These are phyloP conservation scores for Zymoseptoria crescenta DNA, from an alignment of 2,329 filamentous ascomycete species.

Conservation along the genomic window DNA sequence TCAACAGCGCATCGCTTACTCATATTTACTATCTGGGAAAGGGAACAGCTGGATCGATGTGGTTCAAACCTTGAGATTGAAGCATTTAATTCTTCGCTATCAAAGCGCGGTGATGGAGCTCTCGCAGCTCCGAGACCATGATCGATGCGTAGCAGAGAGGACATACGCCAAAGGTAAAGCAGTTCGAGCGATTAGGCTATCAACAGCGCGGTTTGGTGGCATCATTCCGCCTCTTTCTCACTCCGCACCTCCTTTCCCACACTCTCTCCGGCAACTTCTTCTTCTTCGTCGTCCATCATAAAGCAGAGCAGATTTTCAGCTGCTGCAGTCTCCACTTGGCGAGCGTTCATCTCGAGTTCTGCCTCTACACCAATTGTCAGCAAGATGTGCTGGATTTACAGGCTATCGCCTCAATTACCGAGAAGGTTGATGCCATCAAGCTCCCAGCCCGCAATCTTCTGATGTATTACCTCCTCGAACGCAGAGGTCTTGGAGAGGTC, in stretches of 20 bases:
- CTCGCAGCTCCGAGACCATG: no score
- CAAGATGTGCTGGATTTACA: background rate
- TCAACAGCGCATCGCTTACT: background rate
- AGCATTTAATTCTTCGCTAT: no score
- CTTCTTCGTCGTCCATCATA: background rate
- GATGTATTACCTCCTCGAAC: conserved; percentile 1
- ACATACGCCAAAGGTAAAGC: no score
- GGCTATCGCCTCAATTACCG: background rate
- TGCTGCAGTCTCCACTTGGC: background rate
- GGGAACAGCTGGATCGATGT: no score
- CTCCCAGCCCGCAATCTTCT: background rate
- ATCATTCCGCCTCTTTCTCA: background rate
- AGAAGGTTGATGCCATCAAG: conserved; percentile 5
- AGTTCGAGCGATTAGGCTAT: no score
- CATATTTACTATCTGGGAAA: no score
- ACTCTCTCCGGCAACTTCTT: background rate
- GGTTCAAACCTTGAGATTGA: no score
- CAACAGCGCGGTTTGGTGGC: background rate
- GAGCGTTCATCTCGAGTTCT: conserved; percentile 6
- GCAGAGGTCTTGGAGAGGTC: background rate
- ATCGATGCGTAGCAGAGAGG: no score
- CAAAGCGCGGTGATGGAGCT: no score
- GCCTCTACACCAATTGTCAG: background rate
- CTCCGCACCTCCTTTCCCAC: background rate
- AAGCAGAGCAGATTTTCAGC: background rate